Base-by-base conservation (phyloP, 106 monocot genomes). In the Dendrobium nobile region DNA sequence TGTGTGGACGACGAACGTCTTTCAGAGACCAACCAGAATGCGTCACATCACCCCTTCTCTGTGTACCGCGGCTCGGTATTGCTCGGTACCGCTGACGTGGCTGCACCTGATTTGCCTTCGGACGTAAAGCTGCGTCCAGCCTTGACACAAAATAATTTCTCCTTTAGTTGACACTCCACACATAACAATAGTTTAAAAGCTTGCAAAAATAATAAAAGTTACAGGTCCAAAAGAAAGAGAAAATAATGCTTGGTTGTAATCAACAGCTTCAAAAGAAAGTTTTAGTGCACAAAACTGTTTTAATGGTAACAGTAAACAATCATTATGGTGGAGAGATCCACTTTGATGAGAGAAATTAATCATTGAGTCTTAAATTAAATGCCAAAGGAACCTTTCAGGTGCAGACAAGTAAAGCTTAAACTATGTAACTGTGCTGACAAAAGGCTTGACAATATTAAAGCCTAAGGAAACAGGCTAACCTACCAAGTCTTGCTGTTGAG, bases 321-420 rank as follows among this genome's bases (percentile, higher is more conserved):
- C 73, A 79, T 80, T 41, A 43, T 67, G 73, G 73, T 41, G 47
- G 33, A 81, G 33, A 81, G 41, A 65, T 72, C 75, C 79, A 82
- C 78, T 13, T 64, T 59, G 37, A 70, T 70, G 83, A 75, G 4
- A 40, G 54, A 80, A 65, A 73, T 24, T 79, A 81, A 58, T 41
- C 84, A 70, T 81, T 64, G 51, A 67, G 41, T 84, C 56, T 77
- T 54, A 84, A 87, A 45, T 27, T 48, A 44, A 51, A 75, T 31
- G 59, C n/a, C 40, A 51, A 51, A 15, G 51, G 10, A 17, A 67
- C 40, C 24, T 75, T 54, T 72, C 77, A 89, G 80, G 54, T 80
- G 47, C 47, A 82, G 85, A 90, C 90, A 84, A 83, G 58, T 75
- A 78, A 81, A 82, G 85, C 85, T 81, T 90, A 88, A 87, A 87